A percentile compares a stretch with the other conserved stretches of the same genome.
Conservation (phyloP, 1,139 yeast species). For the Yamadazyma friedrichii region DNA sequence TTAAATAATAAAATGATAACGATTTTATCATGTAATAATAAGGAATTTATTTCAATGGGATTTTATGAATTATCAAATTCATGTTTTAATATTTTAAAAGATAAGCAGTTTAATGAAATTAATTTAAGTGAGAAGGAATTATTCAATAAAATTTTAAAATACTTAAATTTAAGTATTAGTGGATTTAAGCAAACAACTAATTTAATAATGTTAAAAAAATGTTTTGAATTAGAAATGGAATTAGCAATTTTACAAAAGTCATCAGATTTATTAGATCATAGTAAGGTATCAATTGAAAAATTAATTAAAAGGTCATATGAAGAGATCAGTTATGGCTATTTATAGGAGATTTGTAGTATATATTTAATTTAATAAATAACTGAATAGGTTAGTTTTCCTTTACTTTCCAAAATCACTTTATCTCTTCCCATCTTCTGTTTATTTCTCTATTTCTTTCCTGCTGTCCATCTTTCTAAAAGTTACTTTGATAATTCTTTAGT, state of each 20-base stretch:
- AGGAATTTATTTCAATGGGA: constrained; percentile 34
- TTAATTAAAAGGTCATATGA: constrained; percentile 27
- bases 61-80: constrained; percentile 37
- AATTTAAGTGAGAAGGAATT: constrained; percentile 11
- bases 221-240: constrained; percentile 34
- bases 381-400: neutral
- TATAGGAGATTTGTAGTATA: constrained; percentile 1
- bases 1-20: constrained; percentile 39
- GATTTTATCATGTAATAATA: constrained; percentile 33
- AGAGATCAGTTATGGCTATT: constrained; percentile 30
- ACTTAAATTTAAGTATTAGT: constrained; percentile 39
- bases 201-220: constrained; percentile 26
- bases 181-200: constrained; percentile 39
- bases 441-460: neutral
- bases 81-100: constrained; percentile 21
- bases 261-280: constrained; percentile 32
- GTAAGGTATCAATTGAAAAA: constrained; percentile 29
- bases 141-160: constrained; percentile 30
- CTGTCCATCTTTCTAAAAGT: neutral
- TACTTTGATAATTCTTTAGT: constrained; percentile 15
- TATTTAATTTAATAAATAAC: neutral
- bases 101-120: constrained; percentile 6
- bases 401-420: neutral
- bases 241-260: constrained; percentile 28
- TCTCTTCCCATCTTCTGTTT: neutral